Evolutionary conservation across 345 rosid species (phyloP), one percentile per base, ranked within the genome.

Genomic region (Eucalyptus camaldulensis): DNA sequence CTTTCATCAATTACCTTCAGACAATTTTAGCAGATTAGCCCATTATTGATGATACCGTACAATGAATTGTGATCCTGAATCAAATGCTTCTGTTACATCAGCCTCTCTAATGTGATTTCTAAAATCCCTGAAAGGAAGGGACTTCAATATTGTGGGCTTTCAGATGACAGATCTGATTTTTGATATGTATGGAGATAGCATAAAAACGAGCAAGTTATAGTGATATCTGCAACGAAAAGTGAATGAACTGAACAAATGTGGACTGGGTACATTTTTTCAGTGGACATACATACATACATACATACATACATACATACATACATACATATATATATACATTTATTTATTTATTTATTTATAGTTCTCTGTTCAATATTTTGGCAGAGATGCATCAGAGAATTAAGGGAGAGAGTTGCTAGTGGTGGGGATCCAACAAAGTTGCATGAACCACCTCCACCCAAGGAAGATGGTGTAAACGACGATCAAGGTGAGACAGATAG

Each of bases 371-470:
- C 49, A 44, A 13, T 27, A 49, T n/a, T 88, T 25, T 56, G 53
- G 69, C 93, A 98, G 99, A 92, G 22, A 33, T 98, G 98, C 89
- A 91, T 98, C 86, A 92, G 93, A 90, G 97, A 95, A 40, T 86
- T 98, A 90, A 93, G 97, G 92, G 98, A 98, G 90, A 95, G 96
- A 80, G 97, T 98, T 62, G 98, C 97, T 43, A 88, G 89, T 6
- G 99, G 99, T 91, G 96, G 95, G 90, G 98, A 97, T 93, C 97
- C 96, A 58, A 93, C 96, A 29, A 95, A 95, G 90, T 91, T 95
- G 90, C 95, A 92, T 88, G 97, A 94, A 89, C 88, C 90, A 89
- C 89, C 91, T 80, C 93, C 91, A 49, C 88, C 88, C 37, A 95
- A 92, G 56, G 76, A 88, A 85, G 89, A 87, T 90, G 88, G 4